A percentile compares a stretch with the other conserved stretches of the same genome.
Conservation (phyloP, 257 asterid species). For the Lithospermum erythrorhizon region DNA sequence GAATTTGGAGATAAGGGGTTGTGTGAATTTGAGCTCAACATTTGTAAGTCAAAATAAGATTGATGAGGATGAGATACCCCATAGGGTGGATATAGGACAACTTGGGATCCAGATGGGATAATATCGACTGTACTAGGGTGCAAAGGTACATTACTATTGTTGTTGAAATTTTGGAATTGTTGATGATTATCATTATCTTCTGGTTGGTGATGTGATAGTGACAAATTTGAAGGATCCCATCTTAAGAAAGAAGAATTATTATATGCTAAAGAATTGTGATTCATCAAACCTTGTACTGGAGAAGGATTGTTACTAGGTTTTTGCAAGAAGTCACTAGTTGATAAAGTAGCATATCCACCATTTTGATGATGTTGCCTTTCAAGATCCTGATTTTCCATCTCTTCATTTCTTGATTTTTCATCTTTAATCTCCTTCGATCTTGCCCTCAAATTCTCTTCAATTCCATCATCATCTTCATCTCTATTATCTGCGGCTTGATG, state of each 20-base stretch:
- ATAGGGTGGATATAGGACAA: slow-evolving; percentile 45
- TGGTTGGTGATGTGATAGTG: slow-evolving; percentile 30
- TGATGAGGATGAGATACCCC: slow-evolving; percentile 39
- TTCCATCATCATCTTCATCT: slow-evolving; percentile 8
- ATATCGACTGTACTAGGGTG: too few species aligned
- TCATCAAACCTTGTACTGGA: slow-evolving; percentile 14
- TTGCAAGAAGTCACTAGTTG: too few species aligned
- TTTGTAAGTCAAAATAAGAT: slow-evolving; percentile 35
- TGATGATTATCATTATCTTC: not conserved
- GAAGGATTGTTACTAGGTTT: slow-evolving; percentile 18
- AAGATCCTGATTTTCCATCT: slow-evolving; percentile 12
- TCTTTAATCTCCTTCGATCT: slow-evolving; percentile 20
- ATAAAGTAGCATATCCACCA: slow-evolving; percentile 15
- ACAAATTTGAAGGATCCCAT: slow-evolving; percentile 63
- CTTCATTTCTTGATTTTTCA: slow-evolving; percentile 18
- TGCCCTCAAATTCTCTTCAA: too few species aligned
- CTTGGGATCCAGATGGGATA: slow-evolving; percentile 31
- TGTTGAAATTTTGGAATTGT: slow-evolving; percentile 42
- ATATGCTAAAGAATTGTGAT: slow-evolving; percentile 12
- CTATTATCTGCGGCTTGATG: slow-evolving; percentile 7
- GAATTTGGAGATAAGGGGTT: slow-evolving; percentile 15
- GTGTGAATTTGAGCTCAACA: slow-evolving; percentile 20
- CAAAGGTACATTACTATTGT: too few species aligned
- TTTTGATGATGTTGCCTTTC: slow-evolving; percentile 9
- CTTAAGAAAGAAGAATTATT: slow-evolving; percentile 23